Percentiles rank a stretch among this genome's conserved stretches.
Conservation (phyloP, 768 basidiomycete genomes). For the Amanita rubescens region DNA sequence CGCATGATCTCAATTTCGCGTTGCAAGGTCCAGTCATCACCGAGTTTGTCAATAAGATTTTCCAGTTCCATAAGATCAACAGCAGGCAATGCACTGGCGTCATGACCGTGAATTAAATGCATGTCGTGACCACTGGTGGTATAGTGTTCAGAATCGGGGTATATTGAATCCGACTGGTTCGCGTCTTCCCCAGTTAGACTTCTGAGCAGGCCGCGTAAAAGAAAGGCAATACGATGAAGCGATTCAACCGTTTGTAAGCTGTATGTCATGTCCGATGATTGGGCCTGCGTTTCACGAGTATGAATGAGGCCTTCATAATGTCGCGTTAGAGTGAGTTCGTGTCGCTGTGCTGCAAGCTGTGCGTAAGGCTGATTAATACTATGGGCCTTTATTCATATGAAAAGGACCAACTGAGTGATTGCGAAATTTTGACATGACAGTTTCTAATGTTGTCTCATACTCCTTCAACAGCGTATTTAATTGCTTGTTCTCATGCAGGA, state of each 20-base stretch:
- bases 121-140: slow-evolving; percentile 8
- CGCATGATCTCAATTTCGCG: slow-evolving; percentile 83
- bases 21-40: slow-evolving; percentile 78
- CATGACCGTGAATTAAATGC: slow-evolving; percentile 23
- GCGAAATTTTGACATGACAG: slow-evolving; percentile 94
- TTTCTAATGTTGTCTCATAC: slow-evolving; percentile 91
- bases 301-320: slow-evolving; percentile 85
- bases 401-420: slow-evolving; percentile 69
- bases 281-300: slow-evolving; percentile 49
- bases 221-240: slow-evolving; percentile 63
- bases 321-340: slow-evolving; percentile 77
- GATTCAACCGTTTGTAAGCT: slow-evolving; percentile 56
- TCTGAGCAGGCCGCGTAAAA: slow-evolving; percentile 65
- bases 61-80: slow-evolving; percentile 34
- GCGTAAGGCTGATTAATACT: slow-evolving; percentile 6
- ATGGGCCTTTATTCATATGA: not conserved
- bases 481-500: slow-evolving; percentile 94
- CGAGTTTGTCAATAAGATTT: slow-evolving; percentile 33
- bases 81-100: slow-evolving; percentile 21
- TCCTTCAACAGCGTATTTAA: slow-evolving; percentile 84
- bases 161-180: slow-evolving; percentile 25
- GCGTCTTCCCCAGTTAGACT: slow-evolving; percentile 59
- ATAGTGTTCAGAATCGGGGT: not conserved
- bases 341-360: slow-evolving; percentile 86
- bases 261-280: slow-evolving; percentile 48